Evolutionary conservation across 306 rosid species (phyloP), one percentile per base, ranked within the genome.

Genomic region (Fragaria nilgerrensis): DNA sequence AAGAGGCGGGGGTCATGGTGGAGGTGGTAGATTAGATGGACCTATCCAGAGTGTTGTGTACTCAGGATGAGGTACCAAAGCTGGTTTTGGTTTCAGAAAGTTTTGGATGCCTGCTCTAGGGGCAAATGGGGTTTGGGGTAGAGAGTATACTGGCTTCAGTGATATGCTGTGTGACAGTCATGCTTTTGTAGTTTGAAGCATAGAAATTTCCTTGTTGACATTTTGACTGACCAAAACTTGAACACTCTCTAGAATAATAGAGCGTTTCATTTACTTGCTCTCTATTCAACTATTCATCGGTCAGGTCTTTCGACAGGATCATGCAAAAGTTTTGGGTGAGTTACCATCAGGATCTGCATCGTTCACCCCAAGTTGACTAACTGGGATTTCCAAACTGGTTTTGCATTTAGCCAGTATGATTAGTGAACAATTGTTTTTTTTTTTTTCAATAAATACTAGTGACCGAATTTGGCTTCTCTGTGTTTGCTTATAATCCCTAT

Each of bases 101-200:
- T 68, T 62, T 22, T 65, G 78, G 48, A 49, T 53, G 59, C 68
- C 74, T 49, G 78, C 69, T 79, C 72, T 5, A 10, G 9, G 45
- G 58, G 48, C 48, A 65, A 68, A 77, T 66, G 47, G 59, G 59
- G 29, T 17, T 14, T 66, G 37, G 49, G 47, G 34, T 37, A 36
- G 62, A 36, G 62, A 17, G 12, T 68, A 68, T 53, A 23, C 22
- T 68, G 70, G 32, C n/a, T 68, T 10, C 15, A 77, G 74, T 41
- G 45, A 41, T 66, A 67, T 68, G 58, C 62, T 25, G 29, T 77
- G 67, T 53, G 80, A 74, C 44, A 47, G 68, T 34, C 69, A 19
- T 55, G 68, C 19, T 77, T 67, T 77, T 68, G 58, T 77, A 55
- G 75, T 77, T 55, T 20, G 80, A 64, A 76, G 23, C 63, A 34